These are phyloP conservation scores for Penicillium crystallinum DNA, from an alignment of 495 filamentous ascomycete genomes.

Conservation along the genomic window DNA sequence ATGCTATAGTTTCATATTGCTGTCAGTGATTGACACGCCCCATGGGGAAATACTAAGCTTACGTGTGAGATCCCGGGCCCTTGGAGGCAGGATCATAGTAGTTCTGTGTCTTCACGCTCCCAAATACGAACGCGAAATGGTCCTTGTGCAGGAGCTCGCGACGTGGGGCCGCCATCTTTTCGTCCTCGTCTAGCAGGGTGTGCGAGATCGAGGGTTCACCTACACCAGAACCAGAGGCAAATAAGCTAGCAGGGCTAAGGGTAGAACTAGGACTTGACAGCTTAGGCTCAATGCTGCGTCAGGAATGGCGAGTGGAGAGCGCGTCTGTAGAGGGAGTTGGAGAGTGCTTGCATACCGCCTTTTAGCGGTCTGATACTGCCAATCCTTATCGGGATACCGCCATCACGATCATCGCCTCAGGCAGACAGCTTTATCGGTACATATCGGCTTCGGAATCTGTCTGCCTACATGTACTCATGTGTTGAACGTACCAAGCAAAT, in stretches of 20 bases:
- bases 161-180: conserved; percentile 45
- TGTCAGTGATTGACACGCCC: conserved; percentile 3
- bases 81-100: conserved; percentile 56
- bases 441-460: no score
- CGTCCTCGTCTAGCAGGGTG: conserved; percentile 10
- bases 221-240: background rate
- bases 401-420: background rate
- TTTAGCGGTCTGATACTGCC: background rate
- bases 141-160: conserved; percentile 58
- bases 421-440: background rate
- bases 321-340: background rate
- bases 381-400: background rate
- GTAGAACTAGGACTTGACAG: background rate
- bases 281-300: background rate
- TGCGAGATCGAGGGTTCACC: conserved; percentile 4
- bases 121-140: conserved; percentile 54
- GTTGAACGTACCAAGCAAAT: background rate
- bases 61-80: conserved; percentile 51
- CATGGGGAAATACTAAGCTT: conserved; percentile 12
- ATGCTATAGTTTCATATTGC: conserved; percentile 33
- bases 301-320: background rate
- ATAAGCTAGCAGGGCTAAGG: background rate
- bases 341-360: conserved; percentile 1
- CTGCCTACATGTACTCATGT: no score
- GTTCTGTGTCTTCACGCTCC: conserved; percentile 51